These are phyloP conservation scores for Hypholoma sublateritium DNA, from an alignment of 768 basidiomycete species.

Conservation along the genomic window DNA sequence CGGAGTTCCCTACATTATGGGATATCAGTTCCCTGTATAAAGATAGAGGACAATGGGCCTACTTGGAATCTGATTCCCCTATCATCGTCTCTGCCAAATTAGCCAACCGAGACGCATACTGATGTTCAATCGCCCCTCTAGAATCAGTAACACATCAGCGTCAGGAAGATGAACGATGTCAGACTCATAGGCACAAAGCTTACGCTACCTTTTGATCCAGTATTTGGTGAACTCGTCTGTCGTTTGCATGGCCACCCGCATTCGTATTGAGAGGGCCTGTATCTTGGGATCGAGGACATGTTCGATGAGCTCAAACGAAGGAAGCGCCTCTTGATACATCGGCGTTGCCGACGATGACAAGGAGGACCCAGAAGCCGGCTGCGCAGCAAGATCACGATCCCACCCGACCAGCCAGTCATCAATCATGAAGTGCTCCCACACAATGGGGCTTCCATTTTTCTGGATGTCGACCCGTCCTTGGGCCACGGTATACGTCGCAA, in stretches of 20 bases:
- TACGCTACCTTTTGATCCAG: conserved; percentile 17
- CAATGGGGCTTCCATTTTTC: conserved; percentile 14
- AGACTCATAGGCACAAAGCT: neutral
- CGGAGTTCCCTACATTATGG: conserved; percentile 12
- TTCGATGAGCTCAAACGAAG: conserved; percentile 2
- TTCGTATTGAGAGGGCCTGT: conserved; percentile 9
- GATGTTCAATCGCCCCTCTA: conserved; percentile 19
- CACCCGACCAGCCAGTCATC: conserved; percentile 13
- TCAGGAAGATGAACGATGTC: neutral
- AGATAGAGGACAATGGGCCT: neutral
- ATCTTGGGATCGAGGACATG: conserved; percentile 3
- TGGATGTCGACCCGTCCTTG: conserved; percentile 9
- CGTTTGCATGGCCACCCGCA: conserved; percentile 14
- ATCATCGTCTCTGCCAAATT: conserved; percentile 16
- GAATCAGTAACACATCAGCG: neutral
- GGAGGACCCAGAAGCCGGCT: neutral
- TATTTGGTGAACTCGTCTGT: conserved; percentile 18
- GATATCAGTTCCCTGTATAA: neutral
- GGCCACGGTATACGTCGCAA: conserved; percentile 15
- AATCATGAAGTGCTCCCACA: conserved; percentile 18
- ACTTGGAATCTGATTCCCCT: conserved; percentile 16
- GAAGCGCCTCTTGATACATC: neutral
- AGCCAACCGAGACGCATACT: conserved; percentile 19
- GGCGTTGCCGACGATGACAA: neutral
- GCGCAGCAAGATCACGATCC: conserved; percentile 4